These are phyloP conservation scores for Rhododendron williamsianum DNA, from an alignment of 148 eudicot genomes.

Conservation along the genomic window DNA sequence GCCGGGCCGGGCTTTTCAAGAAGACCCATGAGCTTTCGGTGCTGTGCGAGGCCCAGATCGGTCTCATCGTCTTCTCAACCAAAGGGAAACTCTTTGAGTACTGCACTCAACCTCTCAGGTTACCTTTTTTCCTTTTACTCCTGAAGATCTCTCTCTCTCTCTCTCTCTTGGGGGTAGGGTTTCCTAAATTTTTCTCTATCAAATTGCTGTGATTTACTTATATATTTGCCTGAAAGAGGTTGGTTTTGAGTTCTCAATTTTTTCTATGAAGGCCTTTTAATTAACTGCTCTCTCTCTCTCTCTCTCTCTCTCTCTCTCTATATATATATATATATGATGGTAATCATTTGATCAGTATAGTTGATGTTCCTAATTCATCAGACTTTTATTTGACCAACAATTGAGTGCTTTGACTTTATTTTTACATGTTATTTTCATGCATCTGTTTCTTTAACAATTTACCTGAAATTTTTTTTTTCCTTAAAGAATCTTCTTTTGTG, in stretches of 20 bases:
- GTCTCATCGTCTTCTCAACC: slow-evolving; percentile 70
- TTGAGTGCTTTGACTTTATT: background rate
- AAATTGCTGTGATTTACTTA: background rate
- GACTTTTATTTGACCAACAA: background rate
- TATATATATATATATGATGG: too few species aligned
- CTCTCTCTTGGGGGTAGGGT: background rate
- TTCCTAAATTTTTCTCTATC: background rate
- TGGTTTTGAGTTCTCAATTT: background rate
- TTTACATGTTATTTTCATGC: background rate
- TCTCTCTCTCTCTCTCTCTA: background rate
- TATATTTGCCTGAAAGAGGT: background rate
- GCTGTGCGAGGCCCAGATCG: slow-evolving; percentile 82
- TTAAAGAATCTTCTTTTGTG: background rate
- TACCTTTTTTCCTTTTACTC: background rate
- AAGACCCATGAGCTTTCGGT: slow-evolving; percentile 62
- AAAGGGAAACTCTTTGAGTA: slow-evolving; percentile 69
- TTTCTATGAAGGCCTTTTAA: background rate
- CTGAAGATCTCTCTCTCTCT: background rate
- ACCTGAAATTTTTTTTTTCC: background rate
- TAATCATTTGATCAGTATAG: background rate
- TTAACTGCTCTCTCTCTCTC: background rate
- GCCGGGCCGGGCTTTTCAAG: background rate
- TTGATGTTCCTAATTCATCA: background rate
- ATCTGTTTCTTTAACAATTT: background rate
- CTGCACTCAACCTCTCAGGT: slow-evolving; percentile 43